A percentile compares a stretch with the other conserved stretches of the same genome.
Conservation (phyloP, 306 rosid genomes). For the Quillaja saponaria region DNA sequence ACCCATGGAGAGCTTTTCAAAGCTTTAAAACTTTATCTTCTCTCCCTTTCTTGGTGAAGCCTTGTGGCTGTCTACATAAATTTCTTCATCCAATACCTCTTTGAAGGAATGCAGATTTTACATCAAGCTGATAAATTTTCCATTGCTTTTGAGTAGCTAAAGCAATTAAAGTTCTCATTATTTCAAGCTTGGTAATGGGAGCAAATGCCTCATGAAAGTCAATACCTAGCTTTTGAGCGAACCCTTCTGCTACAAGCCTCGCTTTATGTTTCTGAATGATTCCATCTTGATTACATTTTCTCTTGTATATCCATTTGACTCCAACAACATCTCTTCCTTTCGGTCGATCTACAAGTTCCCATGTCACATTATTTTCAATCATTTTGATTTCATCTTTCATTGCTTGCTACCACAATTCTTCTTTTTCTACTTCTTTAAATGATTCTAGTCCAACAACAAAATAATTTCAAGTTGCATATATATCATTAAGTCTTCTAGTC, state of each 20-base stretch:
- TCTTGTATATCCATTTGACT: conserved; percentile 13
- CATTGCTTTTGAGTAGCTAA: neutral
- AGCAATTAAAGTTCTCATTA: neutral
- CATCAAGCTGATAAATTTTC: neutral
- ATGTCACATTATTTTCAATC: neutral
- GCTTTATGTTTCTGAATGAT: neutral
- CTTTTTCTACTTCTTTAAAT: neutral
- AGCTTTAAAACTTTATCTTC: neutral
- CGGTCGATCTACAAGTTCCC: neutral
- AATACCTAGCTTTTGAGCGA: neutral
- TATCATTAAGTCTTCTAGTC: neutral
- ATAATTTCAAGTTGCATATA: neutral
- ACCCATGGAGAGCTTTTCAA: neutral
- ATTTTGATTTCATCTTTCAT: neutral
- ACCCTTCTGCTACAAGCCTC: neutral
- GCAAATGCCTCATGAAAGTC: conserved; percentile 1
- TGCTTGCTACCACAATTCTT: neutral
- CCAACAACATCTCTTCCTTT: neutral
- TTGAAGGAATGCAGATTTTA: neutral
- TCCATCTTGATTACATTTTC: conserved; percentile 9
- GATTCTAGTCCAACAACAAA: neutral
- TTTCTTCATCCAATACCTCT: neutral
- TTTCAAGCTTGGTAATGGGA: neutral
- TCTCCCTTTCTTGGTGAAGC: neutral
- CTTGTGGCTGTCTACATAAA: neutral